phyloP scores from a whole-genome alignment of 495 filamentous ascomycete genomes.

The Penicillium crystallinum region DNA sequence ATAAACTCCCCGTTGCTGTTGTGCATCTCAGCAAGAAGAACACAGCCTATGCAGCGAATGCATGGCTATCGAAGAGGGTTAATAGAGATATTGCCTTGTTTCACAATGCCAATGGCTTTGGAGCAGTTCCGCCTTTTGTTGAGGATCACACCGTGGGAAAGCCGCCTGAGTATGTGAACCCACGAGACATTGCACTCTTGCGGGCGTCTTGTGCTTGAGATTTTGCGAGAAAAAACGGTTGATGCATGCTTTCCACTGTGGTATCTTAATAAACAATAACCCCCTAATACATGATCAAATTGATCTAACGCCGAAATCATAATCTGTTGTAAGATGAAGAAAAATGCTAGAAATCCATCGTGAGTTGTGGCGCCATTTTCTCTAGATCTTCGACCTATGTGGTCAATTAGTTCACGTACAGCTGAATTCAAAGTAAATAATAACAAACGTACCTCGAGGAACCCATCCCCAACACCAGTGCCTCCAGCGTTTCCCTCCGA shows the following conservation, averaged over 20 bases:
- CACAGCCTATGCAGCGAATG: constrained; percentile 17
- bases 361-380: constrained; percentile 80
- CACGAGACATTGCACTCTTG: constrained; percentile 22
- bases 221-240: not conserved
- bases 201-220: constrained; percentile 10
- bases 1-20: constrained; percentile 22
- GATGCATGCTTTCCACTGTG: not conserved
- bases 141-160: constrained; percentile 22
- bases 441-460: constrained; percentile 62
- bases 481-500: constrained; percentile 27
- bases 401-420: constrained; percentile 6
- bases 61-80: constrained; percentile 19
- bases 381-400: constrained; percentile 66
- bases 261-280: constrained; percentile 11
- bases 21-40: constrained; percentile 26
- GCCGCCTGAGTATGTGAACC: constrained; percentile 17
- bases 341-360: constrained; percentile 68
- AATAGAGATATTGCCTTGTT: constrained; percentile 25
- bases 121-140: constrained; percentile 19
- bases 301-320: constrained; percentile 10
- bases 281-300: constrained; percentile 2
- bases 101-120: constrained; percentile 25
- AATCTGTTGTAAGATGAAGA: not conserved
- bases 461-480: constrained; percentile 44
- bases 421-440: not conserved